A percentile compares a stretch with the other conserved stretches of the same genome.
Evolutionary conservation across 2,329 filamentous ascomycete species (phyloP).

Genomic region (Westerdykella sp.): DNA sequence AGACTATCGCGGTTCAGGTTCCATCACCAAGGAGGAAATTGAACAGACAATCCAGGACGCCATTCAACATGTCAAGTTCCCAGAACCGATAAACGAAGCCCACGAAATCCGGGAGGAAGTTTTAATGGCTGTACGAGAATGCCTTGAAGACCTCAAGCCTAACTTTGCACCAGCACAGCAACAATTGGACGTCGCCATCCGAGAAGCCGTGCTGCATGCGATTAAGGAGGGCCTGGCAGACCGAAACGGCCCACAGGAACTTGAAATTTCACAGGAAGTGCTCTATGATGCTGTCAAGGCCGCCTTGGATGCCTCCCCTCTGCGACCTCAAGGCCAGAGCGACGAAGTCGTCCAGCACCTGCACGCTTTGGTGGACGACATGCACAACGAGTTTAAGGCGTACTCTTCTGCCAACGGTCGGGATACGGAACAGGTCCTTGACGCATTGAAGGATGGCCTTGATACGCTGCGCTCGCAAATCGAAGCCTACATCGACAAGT

Average conservation of each 20-base stretch:
- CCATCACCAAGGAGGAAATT: slow-evolving; percentile 75
- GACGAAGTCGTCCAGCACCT: slow-evolving; percentile 56
- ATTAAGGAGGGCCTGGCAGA: slow-evolving; percentile 53
- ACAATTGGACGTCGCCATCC: slow-evolving; percentile 42
- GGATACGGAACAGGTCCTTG: slow-evolving; percentile 82
- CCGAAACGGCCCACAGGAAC: slow-evolving; percentile 35
- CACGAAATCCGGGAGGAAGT: slow-evolving; percentile 75
- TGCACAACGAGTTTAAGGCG: slow-evolving; percentile 65
- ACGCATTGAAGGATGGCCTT: slow-evolving; percentile 80
- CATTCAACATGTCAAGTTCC: slow-evolving; percentile 71
- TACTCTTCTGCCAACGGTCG: slow-evolving; percentile 72
- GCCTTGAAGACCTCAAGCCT: slow-evolving; percentile 72
- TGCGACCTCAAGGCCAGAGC: slow-evolving; percentile 45
- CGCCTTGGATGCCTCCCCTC: slow-evolving; percentile 47
- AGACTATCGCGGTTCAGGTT: slow-evolving; percentile 56
- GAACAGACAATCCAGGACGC: slow-evolving; percentile 80
- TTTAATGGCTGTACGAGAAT: slow-evolving; percentile 75
- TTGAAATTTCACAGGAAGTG: slow-evolving; percentile 46
- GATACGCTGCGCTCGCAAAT: slow-evolving; percentile 75
- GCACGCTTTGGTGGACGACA: slow-evolving; percentile 53
- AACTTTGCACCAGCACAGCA: slow-evolving; percentile 31
- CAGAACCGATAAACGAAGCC: slow-evolving; percentile 62
- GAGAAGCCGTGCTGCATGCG: slow-evolving; percentile 52
- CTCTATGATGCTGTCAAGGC: slow-evolving; percentile 54
- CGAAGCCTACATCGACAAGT: slow-evolving; percentile 71